These are phyloP conservation scores for Pythium diclinum DNA, from an alignment of 352 stramenopile genomes.

Conservation along the genomic window DNA sequence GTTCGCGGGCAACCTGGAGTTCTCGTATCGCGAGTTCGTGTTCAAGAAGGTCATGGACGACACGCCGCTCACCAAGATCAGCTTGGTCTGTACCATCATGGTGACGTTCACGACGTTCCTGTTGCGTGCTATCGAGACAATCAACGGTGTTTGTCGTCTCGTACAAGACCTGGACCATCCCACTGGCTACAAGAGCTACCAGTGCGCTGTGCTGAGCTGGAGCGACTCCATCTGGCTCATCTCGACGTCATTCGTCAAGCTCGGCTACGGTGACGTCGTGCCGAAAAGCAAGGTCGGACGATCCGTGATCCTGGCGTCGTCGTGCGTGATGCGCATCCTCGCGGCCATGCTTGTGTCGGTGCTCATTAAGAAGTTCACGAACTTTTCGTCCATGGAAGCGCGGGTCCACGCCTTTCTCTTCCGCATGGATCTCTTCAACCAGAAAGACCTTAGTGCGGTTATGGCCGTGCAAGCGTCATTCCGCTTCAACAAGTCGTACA, in stretches of 20 bases:
- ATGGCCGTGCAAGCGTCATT: constrained; percentile 69
- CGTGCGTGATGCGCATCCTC: constrained; percentile 35
- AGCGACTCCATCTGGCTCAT: constrained; percentile 46
- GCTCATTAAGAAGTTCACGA: constrained; percentile 54
- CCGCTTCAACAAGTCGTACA: constrained; percentile 66
- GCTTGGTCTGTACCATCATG: constrained; percentile 25
- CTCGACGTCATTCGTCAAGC: constrained; percentile 43
- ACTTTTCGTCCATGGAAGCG: constrained; percentile 60
- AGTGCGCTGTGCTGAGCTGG: constrained; percentile 34
- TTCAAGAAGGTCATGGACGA: constrained; percentile 75
- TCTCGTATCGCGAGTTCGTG: constrained; percentile 65
- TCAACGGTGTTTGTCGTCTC: constrained; percentile 34
- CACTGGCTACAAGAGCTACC: background rate
- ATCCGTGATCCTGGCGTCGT: constrained; percentile 30
- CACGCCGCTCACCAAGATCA: constrained; percentile 42
- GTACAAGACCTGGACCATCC: background rate
- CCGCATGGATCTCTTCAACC: constrained; percentile 53
- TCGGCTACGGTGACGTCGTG: constrained; percentile 47
- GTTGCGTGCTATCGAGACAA: constrained; percentile 46
- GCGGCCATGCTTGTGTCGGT: constrained; percentile 52
- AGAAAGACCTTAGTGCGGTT: constrained; percentile 62
- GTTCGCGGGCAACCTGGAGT: constrained; percentile 63
- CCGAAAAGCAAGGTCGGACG: constrained; percentile 29
- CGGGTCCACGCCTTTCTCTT: constrained; percentile 64
- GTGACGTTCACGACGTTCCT: constrained; percentile 39